Evolutionary conservation across 768 basidiomycete species (phyloP).

Genomic region (Lepiota brunneoincarnata): DNA sequence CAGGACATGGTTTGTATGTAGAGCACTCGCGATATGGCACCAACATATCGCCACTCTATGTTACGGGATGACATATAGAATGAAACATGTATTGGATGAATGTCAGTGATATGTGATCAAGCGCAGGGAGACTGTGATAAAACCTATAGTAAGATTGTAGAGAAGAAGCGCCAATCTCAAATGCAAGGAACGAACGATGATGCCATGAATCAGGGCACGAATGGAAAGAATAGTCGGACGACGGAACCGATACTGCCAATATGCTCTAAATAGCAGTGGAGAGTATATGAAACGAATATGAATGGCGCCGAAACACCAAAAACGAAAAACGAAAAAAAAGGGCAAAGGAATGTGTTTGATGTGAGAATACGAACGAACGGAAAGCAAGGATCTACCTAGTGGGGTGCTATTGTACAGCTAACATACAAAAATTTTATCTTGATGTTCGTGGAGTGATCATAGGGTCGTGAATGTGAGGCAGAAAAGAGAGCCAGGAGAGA

Average conservation of each 20-base stretch:
- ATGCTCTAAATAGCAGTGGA: no score
- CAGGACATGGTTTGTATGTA: no score
- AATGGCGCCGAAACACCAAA: no score
- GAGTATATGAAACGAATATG: no score
- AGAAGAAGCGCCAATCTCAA: neutral
- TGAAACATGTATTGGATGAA: no score
- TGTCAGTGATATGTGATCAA: neutral
- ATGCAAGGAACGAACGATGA: neutral
- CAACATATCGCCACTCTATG: no score
- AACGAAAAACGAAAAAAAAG: neutral
- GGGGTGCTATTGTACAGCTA: constrained; percentile 2
- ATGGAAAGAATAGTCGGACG: no score
- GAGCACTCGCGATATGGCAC: no score
- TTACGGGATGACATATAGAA: no score
- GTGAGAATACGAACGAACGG: neutral
- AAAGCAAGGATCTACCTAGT: constrained; percentile 6
- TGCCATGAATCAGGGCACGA: neutral
- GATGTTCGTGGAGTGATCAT: neutral
- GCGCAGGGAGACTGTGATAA: neutral
- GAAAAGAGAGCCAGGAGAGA: neutral
- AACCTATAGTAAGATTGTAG: neutral
- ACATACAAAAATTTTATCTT: neutral
- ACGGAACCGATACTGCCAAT: no score
- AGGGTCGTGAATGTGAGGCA: neutral
- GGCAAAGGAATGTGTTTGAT: neutral